Conservation (phyloP, 2,329 filamentous ascomycete species). For the Cordyceps cateniannulata region DNA sequence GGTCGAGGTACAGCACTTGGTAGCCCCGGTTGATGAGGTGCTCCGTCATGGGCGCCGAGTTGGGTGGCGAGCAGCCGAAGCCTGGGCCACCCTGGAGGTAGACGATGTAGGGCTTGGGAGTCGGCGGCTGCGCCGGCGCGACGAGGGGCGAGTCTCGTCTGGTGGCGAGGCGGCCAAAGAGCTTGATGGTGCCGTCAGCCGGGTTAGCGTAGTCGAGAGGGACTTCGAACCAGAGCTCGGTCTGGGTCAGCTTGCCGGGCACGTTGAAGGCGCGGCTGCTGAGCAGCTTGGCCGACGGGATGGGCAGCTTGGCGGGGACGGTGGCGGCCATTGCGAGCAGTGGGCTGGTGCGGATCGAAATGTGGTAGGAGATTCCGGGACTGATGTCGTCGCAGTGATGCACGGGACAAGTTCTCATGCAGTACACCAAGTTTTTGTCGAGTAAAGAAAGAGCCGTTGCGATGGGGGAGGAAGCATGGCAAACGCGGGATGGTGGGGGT, state of each 20-base stretch:
- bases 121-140: conserved; percentile 29
- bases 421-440: not conserved
- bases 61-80: conserved; percentile 66
- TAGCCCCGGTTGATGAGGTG: conserved; percentile 73
- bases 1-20: conserved; percentile 80
- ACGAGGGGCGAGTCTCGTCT: conserved; percentile 59
- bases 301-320: conserved; percentile 18
- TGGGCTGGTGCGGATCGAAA: conserved; percentile 9
- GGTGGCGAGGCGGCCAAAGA: conserved; percentile 72
- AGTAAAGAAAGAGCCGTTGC: not conserved
- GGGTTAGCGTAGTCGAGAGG: conserved; percentile 70
- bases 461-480: not conserved
- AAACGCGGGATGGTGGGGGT: conserved; percentile 2
- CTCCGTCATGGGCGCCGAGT: conserved; percentile 65
- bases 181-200: conserved; percentile 52
- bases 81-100: conserved; percentile 86
- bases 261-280: conserved; percentile 36
- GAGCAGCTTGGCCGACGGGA: conserved; percentile 32
- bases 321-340: conserved; percentile 11
- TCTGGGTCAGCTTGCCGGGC: conserved; percentile 65
- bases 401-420: not conserved
- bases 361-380: conserved; percentile 9
- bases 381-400: not conserved
- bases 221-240: conserved; percentile 81
- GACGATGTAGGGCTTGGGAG: conserved; percentile 53